Percentiles rank a stretch among this genome's conserved stretches.
phyloP scores from a whole-genome alignment of 306 rosid species.

The Medicago truncatula region DNA sequence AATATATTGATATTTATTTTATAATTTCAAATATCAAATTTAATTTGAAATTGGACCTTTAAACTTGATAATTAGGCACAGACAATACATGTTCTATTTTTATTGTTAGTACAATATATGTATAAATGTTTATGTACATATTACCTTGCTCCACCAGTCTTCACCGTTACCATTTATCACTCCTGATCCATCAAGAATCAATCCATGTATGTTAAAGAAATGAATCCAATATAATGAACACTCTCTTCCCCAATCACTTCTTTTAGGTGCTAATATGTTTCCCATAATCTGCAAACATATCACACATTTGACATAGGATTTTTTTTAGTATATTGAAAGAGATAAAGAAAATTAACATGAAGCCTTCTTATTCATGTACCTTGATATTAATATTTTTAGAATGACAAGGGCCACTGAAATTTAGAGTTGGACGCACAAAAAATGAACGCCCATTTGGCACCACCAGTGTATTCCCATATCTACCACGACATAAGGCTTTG shows the following conservation, averaged over 20 bases:
- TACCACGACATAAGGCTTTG: conserved; percentile 43
- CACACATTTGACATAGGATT: background rate
- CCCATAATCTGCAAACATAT: conserved; percentile 39
- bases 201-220: background rate
- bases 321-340: background rate
- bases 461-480: background rate
- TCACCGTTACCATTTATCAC: conserved; percentile 40
- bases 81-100: too few species aligned
- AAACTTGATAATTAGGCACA: too few species aligned
- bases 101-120: too few species aligned
- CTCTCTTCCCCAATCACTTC: conserved; percentile 31
- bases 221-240: conserved; percentile 33
- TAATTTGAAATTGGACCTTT: too few species aligned
- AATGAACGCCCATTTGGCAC: conserved; percentile 36
- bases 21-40: too few species aligned
- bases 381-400: conserved; percentile 32
- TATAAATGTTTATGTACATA: too few species aligned
- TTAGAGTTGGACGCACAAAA: background rate
- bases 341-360: background rate
- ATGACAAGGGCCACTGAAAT: conserved; percentile 50
- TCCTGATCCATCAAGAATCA: conserved; percentile 42
- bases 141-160: conserved; percentile 39
- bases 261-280: conserved; percentile 32
- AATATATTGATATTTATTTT: too few species aligned
- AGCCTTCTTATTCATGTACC: conserved; percentile 28